Evolutionary conservation across 176 grass and related monocot species (phyloP).

Genomic region (Avena insularis): DNA sequence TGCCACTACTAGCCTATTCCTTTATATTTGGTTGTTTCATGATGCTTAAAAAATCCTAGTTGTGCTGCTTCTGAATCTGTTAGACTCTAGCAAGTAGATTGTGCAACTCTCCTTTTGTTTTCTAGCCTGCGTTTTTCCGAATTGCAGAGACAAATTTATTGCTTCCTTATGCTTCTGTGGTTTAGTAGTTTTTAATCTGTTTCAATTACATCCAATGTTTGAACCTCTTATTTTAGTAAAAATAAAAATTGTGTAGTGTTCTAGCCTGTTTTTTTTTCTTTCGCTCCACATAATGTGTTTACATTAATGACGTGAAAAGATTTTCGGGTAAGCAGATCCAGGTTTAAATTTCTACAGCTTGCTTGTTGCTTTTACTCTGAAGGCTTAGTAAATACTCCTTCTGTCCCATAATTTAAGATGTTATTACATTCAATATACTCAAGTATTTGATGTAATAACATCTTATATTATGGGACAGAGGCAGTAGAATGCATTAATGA

Average conservation of each 20-base stretch:
- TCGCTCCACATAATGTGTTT: constrained; percentile 5
- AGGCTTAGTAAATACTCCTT: not conserved
- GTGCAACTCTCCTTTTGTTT: not conserved
- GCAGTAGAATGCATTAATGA: not conserved
- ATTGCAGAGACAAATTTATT: not conserved
- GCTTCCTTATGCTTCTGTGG: constrained; percentile 4
- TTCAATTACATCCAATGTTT: not conserved
- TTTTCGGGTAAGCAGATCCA: not conserved
- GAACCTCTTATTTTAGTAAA: not conserved
- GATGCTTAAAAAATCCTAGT: not conserved
- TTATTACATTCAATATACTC: too few species aligned
- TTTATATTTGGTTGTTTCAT: not conserved
- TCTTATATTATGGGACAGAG: too few species aligned
- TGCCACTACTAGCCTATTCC: not conserved
- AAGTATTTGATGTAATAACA: too few species aligned
- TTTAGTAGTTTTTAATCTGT: not conserved
- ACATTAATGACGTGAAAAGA: not conserved
- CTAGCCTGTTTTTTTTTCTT: not conserved
- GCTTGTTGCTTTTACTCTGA: not conserved
- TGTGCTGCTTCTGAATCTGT: not conserved
- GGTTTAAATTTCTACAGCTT: not conserved
- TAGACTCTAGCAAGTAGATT: not conserved
- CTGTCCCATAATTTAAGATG: too few species aligned
- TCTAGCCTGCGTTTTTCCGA: not conserved
- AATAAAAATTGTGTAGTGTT: not conserved